Evolutionary conservation across 2,329 filamentous ascomycete species (phyloP).

Genomic region (Diplocarpon rosae): DNA sequence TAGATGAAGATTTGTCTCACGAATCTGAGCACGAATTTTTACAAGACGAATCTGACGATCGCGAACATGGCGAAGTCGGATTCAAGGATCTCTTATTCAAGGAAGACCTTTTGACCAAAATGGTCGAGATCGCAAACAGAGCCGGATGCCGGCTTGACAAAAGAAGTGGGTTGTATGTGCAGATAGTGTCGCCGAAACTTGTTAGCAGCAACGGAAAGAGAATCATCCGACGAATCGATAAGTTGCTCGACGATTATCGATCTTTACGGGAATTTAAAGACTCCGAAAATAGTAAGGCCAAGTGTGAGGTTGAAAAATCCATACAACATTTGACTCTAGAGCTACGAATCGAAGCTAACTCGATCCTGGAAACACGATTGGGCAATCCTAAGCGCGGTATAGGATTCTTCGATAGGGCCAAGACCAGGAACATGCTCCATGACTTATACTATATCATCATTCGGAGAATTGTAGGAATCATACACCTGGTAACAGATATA

Average conservation of each 20-base stretch:
- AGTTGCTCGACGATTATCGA: not conserved
- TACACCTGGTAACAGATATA: not conserved
- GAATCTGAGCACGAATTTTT: no score
- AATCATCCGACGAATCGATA: not conserved
- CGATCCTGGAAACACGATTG: not conserved
- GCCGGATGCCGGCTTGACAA: slow-evolving; percentile 1
- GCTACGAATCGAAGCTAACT: not conserved
- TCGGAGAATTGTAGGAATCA: not conserved
- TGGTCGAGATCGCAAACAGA: slow-evolving; percentile 3
- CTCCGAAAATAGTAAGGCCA: not conserved
- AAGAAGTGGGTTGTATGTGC: not conserved
- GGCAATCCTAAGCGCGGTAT: not conserved
- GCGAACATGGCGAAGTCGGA: not conserved
- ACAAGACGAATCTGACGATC: not conserved
- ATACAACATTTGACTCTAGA: not conserved
- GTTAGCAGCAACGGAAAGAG: not conserved
- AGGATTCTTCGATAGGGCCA: not conserved
- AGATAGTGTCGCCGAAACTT: not conserved
- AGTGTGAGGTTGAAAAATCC: not conserved
- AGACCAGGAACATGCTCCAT: not conserved
- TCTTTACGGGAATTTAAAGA: not conserved
- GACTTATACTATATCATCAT: slow-evolving; percentile 6
- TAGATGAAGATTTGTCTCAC: no score
- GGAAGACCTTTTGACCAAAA: not conserved
- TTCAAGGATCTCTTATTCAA: not conserved